Percentiles rank a stretch among this genome's conserved stretches.
phyloP scores from a whole-genome alignment of 345 rosid genomes.

The Carallia brachiata region DNA sequence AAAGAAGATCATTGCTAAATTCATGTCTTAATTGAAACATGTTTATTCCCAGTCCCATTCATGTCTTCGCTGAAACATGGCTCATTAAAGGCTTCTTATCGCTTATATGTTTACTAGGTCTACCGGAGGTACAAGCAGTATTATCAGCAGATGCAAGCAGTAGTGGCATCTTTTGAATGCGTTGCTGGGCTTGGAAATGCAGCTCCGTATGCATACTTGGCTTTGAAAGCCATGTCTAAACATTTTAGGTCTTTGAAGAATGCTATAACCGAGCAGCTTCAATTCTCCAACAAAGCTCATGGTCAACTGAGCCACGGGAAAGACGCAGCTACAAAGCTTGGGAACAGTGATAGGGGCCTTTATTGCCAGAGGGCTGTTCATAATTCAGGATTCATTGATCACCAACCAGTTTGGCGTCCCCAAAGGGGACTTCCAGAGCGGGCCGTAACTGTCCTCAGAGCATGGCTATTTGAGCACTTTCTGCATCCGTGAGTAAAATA shows the following conservation, averaged over 20 bases:
- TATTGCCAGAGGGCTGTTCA: conserved; percentile 40
- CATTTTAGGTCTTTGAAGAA: conserved; percentile 74
- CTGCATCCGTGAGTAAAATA: conserved; percentile 77
- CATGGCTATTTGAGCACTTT: conserved; percentile 90
- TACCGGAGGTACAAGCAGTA: conserved; percentile 81
- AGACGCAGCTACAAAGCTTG: conserved; percentile 48
- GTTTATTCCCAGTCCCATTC: background rate
- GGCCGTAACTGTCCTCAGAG: conserved; percentile 74
- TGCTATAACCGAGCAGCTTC: conserved; percentile 78
- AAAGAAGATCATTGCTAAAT: background rate
- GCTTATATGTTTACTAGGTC: conserved; percentile 35
- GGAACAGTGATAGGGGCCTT: conserved; percentile 41
- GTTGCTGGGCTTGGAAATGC: conserved; percentile 86
- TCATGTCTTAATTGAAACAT: background rate
- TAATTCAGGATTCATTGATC: conserved; percentile 47
- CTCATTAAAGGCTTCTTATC: no score
- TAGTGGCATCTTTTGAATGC: conserved; percentile 69
- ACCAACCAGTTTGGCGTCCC: conserved; percentile 87
- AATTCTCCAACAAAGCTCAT: conserved; percentile 40
- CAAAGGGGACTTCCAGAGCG: conserved; percentile 92
- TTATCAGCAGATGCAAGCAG: conserved; percentile 78
- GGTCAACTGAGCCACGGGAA: conserved; percentile 37
- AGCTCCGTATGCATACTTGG: conserved; percentile 68
- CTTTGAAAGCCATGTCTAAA: conserved; percentile 73
- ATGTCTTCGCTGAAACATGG: no score